Percentiles rank a stretch among this genome's conserved stretches.
These are phyloP conservation scores for Chalciporus pseudorubinellus DNA, from an alignment of 768 basidiomycete species.

Conservation along the genomic window DNA sequence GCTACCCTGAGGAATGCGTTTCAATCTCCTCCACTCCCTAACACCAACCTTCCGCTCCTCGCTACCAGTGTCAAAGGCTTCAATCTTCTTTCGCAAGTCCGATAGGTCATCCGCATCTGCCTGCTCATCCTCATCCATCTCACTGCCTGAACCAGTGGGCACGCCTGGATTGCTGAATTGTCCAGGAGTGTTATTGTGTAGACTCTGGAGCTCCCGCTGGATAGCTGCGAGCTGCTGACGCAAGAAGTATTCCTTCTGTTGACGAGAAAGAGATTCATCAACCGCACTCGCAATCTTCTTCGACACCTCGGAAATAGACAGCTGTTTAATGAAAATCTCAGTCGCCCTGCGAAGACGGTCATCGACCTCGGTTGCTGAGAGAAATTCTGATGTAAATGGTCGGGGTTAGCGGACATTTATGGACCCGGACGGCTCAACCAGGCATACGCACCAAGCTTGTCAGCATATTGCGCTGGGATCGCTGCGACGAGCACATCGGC, in stretches of 20 bases:
- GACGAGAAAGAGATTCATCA: slow-evolving; percentile 81
- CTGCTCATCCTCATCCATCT: slow-evolving; percentile 75
- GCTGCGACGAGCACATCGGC: slow-evolving; percentile 70
- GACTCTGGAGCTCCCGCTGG: slow-evolving; percentile 65
- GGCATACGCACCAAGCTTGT: slow-evolving; percentile 61
- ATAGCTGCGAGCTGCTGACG: slow-evolving; percentile 82
- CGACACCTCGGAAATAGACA: slow-evolving; percentile 77
- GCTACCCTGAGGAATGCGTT: slow-evolving; percentile 85
- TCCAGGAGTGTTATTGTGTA: slow-evolving; percentile 39
- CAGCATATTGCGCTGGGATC: slow-evolving; percentile 57
- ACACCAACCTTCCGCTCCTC: slow-evolving; percentile 83
- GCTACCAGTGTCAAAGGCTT: slow-evolving; percentile 65
- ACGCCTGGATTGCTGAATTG: slow-evolving; percentile 12
- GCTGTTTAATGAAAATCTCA: slow-evolving; percentile 68
- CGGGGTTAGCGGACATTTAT: slow-evolving; percentile 3
- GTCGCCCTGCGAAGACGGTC: slow-evolving; percentile 66
- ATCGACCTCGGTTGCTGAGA: slow-evolving; percentile 57
- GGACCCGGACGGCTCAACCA: background rate
- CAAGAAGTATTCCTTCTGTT: slow-evolving; percentile 85
- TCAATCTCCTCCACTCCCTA: slow-evolving; percentile 79
- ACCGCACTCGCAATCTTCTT: slow-evolving; percentile 79
- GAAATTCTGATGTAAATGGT: slow-evolving; percentile 44
- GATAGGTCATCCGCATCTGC: slow-evolving; percentile 79
- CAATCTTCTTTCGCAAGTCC: slow-evolving; percentile 68
- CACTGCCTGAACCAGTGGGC: slow-evolving; percentile 34